Evolutionary conservation across 208 protist genomes (phyloP).

Genomic region (Naegleria lovaniensis): DNA sequence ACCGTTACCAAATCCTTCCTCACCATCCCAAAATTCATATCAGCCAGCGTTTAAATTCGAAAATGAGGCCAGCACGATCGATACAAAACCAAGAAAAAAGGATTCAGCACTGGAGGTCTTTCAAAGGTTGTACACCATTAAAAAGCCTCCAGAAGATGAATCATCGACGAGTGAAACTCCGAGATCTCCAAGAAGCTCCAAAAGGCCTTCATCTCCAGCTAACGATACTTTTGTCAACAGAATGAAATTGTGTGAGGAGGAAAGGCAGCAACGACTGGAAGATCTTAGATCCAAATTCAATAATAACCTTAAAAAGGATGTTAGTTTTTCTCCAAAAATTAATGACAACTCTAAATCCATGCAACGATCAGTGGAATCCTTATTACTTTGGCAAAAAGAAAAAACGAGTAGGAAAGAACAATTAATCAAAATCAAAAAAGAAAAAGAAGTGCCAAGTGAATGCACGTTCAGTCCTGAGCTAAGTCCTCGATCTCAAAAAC

Average conservation of each 20-base stretch:
- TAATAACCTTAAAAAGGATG: background rate
- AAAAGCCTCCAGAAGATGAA: background rate
- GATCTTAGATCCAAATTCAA: background rate
- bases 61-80: background rate
- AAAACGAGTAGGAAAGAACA: background rate
- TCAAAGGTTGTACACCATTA: background rate
- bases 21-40: background rate
- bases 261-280: background rate
- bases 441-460: background rate
- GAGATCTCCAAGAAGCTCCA: background rate
- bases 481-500: background rate
- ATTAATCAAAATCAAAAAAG: background rate
- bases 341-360: background rate
- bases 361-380: background rate
- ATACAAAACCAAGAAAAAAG: background rate
- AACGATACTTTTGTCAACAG: background rate
- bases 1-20: background rate
- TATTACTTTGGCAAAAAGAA: background rate
- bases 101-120: background rate
- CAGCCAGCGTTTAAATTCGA: background rate
- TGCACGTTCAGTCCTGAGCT: background rate
- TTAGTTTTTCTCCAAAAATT: background rate
- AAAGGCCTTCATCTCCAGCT: background rate
- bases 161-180: background rate
- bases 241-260: background rate